Evolutionary conservation across 108 stramenopile species (phyloP).

Genomic region (Fragilaria radians): DNA sequence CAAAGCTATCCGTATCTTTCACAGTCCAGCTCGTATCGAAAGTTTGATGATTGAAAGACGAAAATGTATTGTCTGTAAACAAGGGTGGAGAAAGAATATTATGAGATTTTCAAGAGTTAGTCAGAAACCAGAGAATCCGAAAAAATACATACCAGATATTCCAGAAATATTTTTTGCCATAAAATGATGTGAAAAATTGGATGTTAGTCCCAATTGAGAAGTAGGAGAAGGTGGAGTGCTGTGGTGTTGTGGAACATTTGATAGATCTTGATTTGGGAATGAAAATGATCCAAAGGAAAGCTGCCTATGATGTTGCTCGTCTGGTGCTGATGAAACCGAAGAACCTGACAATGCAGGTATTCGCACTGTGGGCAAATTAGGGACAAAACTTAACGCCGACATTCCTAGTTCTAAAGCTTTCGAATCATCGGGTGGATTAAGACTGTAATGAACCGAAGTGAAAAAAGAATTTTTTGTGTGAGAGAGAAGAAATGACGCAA

Average conservation of each 20-base stretch:
- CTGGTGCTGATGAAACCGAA: neutral
- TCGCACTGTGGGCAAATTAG: neutral
- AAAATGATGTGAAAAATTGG: conserved; percentile 23
- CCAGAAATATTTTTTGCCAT: neutral
- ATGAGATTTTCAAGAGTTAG: too few species aligned
- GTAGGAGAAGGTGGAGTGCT: conserved; percentile 32
- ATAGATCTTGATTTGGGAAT: conserved; percentile 29
- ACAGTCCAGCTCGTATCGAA: conserved; percentile 8
- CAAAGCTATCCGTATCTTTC: conserved; percentile 17
- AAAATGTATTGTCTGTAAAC: neutral
- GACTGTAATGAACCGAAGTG: neutral
- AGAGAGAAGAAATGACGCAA: too few species aligned
- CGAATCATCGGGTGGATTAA: neutral
- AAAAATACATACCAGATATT: neutral
- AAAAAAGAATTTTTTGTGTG: too few species aligned
- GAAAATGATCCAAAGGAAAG: conserved; percentile 14
- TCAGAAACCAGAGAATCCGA: too few species aligned
- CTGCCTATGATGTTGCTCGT: conserved; percentile 10
- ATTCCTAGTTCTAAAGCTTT: conserved; percentile 24
- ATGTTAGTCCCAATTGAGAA: conserved; percentile 27
- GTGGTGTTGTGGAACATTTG: conserved; percentile 21
- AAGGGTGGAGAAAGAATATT: neutral
- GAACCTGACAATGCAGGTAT: conserved; percentile 7
- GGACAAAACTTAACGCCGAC: conserved; percentile 31
- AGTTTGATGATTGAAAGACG: conserved; percentile 7